Evolutionary conservation across 306 rosid species (phyloP), one percentile per base, ranked within the genome.

Genomic region (Trichosanthes truncata): DNA sequence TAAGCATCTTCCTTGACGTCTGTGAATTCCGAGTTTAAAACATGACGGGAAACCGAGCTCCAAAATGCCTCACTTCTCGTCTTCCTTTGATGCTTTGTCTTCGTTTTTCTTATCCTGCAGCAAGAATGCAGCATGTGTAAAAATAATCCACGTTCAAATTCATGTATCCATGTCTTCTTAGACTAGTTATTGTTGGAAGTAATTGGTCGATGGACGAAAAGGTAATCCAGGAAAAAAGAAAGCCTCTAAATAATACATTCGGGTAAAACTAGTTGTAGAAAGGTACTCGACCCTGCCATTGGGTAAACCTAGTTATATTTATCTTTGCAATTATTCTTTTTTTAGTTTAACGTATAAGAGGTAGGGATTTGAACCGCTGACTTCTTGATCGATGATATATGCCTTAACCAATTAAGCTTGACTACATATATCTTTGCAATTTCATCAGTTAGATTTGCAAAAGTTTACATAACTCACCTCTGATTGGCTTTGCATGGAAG

Each of bases 401-500:
- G 33, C 33, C 33, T 29, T 29, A 29, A 29, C 33, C 33, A 29
- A 2, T 29, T 29, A 29, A 29, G 33, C 33, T 29, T 29, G 2
- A 29, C 2, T 1, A 2, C 2, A 20, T 25, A 46, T 43, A 33
- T 69, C 26, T 26, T 61, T 71, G 59, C 51, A 65, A 36, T 17
- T 18, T 56, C 23, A 61, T 33, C 41, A 77, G 26, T 23, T 48
- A 1, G 1, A 21, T 40, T 11, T 31, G 23, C 71, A 14, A 3
- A 55, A 35, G 49, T 69, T 45, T 68, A n/a, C 52, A 49, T 61
- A 69, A 82, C 90, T 79, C 82, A 85, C 98, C 86, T 91, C 98
- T 25, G 97, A 84, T 83, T 89, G 94, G 83, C 80, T 90, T 89
- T 91, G 96, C 97, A 96, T 96, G 80, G 99, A 96, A 81, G 98